Percentiles rank a stretch among this genome's conserved stretches.
Conservation (phyloP, 495 filamentous ascomycete genomes). For the Astrothelium macrocarpum region DNA sequence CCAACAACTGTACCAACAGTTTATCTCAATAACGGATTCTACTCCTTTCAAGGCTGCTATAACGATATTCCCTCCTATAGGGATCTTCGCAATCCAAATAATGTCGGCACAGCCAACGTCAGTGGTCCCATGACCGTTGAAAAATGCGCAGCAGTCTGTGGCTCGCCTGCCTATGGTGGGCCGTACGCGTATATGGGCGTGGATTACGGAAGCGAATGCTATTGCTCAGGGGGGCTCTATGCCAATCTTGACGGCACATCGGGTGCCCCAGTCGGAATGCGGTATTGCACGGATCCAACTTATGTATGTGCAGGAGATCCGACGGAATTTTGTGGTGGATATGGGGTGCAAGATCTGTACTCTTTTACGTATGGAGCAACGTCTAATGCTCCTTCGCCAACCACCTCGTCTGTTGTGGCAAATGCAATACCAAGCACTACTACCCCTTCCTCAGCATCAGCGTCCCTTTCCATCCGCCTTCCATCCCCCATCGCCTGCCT, state of each 20-base stretch:
- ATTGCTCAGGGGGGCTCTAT: background rate
- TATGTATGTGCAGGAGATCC: background rate
- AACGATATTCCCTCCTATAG: background rate
- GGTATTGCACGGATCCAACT: background rate
- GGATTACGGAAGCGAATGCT: background rate
- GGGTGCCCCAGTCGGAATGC: background rate
- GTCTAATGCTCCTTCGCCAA: background rate
- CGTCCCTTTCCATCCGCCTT: conserved; percentile 10
- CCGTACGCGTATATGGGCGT: background rate
- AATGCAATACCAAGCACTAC: too few species aligned
- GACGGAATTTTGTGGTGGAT: conserved; percentile 1
- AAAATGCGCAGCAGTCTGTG: background rate
- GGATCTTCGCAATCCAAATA: background rate
- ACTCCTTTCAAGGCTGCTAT: conserved; percentile 4
- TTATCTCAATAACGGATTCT: background rate
- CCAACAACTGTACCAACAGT: background rate
- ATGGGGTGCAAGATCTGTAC: background rate
- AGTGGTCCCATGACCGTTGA: background rate
- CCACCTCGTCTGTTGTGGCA: background rate
- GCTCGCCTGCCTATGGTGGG: background rate
- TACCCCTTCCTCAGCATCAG: background rate
- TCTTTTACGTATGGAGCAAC: background rate
- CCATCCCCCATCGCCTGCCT: conserved; percentile 16
- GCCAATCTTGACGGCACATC: background rate
- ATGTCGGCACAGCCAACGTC: background rate